Evolutionary conservation across 306 rosid genomes (phyloP), one percentile per base, ranked within the genome.

Genomic region (Gynostemma pentaphyllum): DNA sequence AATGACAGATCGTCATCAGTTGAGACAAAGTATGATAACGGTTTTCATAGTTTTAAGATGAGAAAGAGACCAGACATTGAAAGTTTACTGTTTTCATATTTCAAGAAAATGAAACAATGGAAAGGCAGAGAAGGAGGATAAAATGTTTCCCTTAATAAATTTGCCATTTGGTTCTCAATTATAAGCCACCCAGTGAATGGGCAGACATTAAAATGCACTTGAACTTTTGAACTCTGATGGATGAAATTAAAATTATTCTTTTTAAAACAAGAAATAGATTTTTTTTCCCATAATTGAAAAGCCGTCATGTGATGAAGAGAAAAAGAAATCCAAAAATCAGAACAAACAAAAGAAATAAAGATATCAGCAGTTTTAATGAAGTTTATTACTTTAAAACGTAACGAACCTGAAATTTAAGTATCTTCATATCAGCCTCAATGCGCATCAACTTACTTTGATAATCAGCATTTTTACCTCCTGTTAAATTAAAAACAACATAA

Each of bases 401-500:
- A 46, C 72, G 69, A 49, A 87, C 97, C 94, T 92, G 98, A 74
- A 88, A 76, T 56, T 84, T 92, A 19, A 92, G 78, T 75, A 92
- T 92, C 78, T 82, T 86, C 82, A 85, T 72, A 82, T 92, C 98
- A 66, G 98, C 96, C 71, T 88, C 96, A 65, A 84, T 77, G 30
- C 98, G 94, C 48, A 76, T 84, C 76, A 86, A 86, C 72, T 79
- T 86, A 45, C 71, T 79, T 70, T 79, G 94, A 65, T 81, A 77
- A 55, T 66, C 84, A 37, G 76, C 77, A 77, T 84, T 77, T 68
- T 74, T 76, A 60, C 85, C 96, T 72, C 75, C 80, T 61, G 69
- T 64, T 64, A 72, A 27, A 62, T 63, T 69, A 68, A 32, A 68
- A 39, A 12, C 46, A 49, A 34, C 14, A 39, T 10, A 16, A 67